Evolutionary conservation across 2,329 filamentous ascomycete species (phyloP), one percentile per base, ranked within the genome.

Genomic region (Microcyclospora pomicola): DNA sequence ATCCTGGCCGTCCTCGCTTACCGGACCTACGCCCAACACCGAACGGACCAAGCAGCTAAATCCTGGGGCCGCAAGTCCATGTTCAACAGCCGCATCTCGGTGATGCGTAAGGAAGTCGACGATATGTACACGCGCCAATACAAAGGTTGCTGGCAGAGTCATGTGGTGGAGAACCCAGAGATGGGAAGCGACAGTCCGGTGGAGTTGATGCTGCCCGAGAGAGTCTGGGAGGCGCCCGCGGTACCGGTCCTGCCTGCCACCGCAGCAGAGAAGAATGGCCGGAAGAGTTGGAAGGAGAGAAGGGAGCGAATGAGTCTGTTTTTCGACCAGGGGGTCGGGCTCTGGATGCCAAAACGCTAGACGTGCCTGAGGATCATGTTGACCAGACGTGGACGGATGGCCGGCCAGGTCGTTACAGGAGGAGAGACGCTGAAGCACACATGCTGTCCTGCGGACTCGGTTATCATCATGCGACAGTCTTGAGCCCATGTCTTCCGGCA

Each of bases 71-170:
- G 50, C 5, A 44, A 45, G 31, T 52, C 49, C 1, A 36, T 35
- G 2, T 48, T 45, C 41, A 35, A 39, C 7, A 37, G 42, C 10
- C 47, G 51, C 2, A 46, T 55, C 9, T 52, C 50, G 3, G 36
- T 46, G 27, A 44, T 49, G 34, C 41, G 45, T 2, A 50, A 50
- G 27, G 45, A 48, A 31, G 39, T 55, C 29, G 53, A 56, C 34
- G 43, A 45, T 19, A 39, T 41, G 12, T 54, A 44, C 34, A 42
- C 40, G 3, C 33, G 42, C 9, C 44, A 49, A 27, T 55, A 50
- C 35, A 37, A 36, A 7, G 52, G 50, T 2, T 49, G 42, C 27
- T 39, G 45, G 13, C 32, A 42, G n/a, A 42, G 45, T 10, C 19
- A 24, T 24, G 38, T 38, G 14, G 33, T 40, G 3, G 53, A 56